Conservation (phyloP, 768 basidiomycete genomes). For the Auricularia heimuer region DNA sequence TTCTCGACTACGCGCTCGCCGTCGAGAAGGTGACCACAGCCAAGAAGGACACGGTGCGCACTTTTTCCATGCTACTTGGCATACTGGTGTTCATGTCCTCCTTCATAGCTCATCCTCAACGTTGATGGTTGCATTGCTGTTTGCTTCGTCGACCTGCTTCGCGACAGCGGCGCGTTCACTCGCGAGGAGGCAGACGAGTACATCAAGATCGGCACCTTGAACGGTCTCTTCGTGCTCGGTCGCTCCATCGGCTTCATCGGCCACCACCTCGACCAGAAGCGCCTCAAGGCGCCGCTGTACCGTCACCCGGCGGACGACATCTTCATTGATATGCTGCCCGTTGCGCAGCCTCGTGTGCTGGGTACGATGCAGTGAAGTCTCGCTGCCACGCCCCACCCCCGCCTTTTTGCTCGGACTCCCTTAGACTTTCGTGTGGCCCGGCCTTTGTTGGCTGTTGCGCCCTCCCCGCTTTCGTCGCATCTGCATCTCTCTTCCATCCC, state of each 20-base stretch:
- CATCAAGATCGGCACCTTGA: constrained; percentile 92
- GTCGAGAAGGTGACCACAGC: constrained; percentile 96
- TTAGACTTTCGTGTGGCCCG: background rate
- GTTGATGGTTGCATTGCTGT: constrained; percentile 94
- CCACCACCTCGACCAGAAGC: constrained; percentile 94
- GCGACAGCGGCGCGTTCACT: constrained; percentile 89
- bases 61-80: constrained; percentile 1
- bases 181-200: constrained; percentile 95
- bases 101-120: constrained; percentile 74
- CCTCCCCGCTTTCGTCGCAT: background rate
- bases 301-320: constrained; percentile 90
- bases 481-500: background rate
- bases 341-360: constrained; percentile 72
- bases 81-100: background rate
- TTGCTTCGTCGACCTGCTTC: constrained; percentile 90
- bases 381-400: background rate
- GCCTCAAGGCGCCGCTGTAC: constrained; percentile 85
- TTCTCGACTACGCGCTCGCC: constrained; percentile 90
- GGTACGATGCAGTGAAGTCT: constrained; percentile 23
- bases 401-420: background rate
- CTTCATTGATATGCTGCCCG: constrained; percentile 88
- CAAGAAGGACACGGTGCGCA: constrained; percentile 87
- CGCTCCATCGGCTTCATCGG: constrained; percentile 98
- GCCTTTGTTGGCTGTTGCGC: background rate
- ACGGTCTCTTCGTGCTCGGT: constrained; percentile 94